A percentile compares a stretch with the other conserved stretches of the same genome.
Evolutionary conservation across 1,139 yeast genomes (phyloP).

Genomic region (Saccharomyces hybrid): DNA sequence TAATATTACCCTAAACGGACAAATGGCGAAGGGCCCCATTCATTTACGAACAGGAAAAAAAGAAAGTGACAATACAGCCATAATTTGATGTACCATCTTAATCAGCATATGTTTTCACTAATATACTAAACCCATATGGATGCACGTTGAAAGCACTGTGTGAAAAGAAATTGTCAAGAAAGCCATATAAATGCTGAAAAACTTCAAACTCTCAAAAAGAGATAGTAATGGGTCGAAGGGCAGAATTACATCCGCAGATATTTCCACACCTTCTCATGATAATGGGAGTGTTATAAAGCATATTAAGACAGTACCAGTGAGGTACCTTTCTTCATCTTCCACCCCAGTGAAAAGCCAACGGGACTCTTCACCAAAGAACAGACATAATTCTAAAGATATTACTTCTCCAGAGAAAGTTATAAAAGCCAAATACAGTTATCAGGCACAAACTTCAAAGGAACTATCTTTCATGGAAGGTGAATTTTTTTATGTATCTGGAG

Average conservation of each 20-base stretch:
- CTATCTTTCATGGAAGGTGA: constrained; percentile 74
- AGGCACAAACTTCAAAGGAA: constrained; percentile 78
- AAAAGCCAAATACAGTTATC: constrained; percentile 71
- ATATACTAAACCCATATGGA: neutral
- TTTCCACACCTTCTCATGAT: constrained; percentile 26
- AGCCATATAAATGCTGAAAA: constrained; percentile 14
- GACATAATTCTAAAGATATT: constrained; percentile 10
- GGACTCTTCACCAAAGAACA: constrained; percentile 8
- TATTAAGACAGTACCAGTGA: constrained; percentile 19
- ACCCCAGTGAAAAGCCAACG: constrained; percentile 5
- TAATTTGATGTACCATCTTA: neutral
- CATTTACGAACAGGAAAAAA: neutral
- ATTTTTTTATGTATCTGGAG: constrained; percentile 72
- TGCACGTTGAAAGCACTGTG: neutral
- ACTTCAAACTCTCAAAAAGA: constrained; percentile 23
- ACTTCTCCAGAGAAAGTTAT: constrained; percentile 68
- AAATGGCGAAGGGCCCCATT: neutral
- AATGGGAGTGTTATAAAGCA: constrained; percentile 14
- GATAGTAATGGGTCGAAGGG: constrained; percentile 22
- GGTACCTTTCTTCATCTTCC: constrained; percentile 12
- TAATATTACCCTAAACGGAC: neutral
- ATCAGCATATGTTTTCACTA: neutral
- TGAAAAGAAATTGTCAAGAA: neutral
- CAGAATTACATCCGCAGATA: constrained; percentile 30
- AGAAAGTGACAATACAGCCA: neutral